Percentiles rank a stretch among this genome's conserved stretches.
Conservation (phyloP, 306 rosid species). For the Castanopsis chinensis region DNA sequence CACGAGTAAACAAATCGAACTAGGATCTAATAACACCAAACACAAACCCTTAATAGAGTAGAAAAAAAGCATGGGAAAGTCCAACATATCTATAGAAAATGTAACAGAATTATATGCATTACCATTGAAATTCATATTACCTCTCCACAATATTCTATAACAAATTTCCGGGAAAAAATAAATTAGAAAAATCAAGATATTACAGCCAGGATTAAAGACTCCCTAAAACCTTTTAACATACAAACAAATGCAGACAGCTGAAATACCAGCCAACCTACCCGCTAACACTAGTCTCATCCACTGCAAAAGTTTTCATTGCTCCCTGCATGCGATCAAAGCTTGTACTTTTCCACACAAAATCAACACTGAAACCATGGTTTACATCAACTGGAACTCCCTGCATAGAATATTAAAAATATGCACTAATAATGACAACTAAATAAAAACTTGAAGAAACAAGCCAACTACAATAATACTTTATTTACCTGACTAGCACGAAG, state of each 20-base stretch:
- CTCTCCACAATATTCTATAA: background rate
- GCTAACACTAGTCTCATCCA: constrained; percentile 98
- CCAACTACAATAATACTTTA: constrained; percentile 3
- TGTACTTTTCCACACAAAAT: constrained; percentile 99
- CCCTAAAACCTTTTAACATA: background rate
- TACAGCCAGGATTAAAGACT: background rate
- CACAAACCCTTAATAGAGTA: background rate
- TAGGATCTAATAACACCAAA: background rate
- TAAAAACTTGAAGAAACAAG: constrained; percentile 6
- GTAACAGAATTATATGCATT: background rate
- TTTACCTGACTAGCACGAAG: constrained; percentile 96
- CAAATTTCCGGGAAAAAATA: background rate
- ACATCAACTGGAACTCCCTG: constrained; percentile 99
- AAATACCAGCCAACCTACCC: constrained; percentile 57
- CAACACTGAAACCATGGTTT: constrained; percentile 97
- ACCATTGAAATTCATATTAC: background rate
- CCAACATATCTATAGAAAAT: background rate
- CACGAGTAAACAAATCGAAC: background rate
- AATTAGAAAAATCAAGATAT: background rate
- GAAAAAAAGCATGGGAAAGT: background rate
- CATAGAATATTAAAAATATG: constrained; percentile 24
- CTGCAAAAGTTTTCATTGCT: constrained; percentile 98
- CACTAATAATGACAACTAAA: constrained; percentile 3
- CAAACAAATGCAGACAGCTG: constrained; percentile 5
- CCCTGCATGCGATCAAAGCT: constrained; percentile 99